A percentile compares a stretch with the other conserved stretches of the same genome.
Evolutionary conservation across 1,139 yeast genomes (phyloP).

Genomic region (Hemisphaericaspora xylofermentans): DNA sequence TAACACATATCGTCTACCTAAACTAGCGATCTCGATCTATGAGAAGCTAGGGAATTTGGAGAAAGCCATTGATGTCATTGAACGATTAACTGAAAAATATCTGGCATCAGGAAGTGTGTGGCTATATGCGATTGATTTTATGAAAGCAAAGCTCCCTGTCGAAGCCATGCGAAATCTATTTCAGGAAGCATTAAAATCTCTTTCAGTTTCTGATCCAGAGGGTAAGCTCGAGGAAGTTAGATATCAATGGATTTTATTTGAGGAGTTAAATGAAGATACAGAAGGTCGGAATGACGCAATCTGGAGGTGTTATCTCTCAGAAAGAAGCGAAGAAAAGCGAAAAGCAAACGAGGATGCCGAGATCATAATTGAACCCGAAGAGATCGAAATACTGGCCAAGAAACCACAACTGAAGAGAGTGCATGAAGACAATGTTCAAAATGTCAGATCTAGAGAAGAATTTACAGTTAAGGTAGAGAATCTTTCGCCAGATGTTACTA

Average conservation of each 20-base stretch:
- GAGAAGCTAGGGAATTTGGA: conserved; percentile 25
- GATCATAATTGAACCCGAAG: background rate
- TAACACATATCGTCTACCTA: background rate
- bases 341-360: background rate
- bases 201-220: conserved; percentile 47
- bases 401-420: conserved; percentile 13
- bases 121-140: conserved; percentile 34
- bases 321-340: background rate
- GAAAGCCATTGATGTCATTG: conserved; percentile 28
- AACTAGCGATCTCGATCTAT: conserved; percentile 17
- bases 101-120: conserved; percentile 45
- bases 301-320: background rate
- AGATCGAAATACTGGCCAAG: background rate
- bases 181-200: conserved; percentile 28
- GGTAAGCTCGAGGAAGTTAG: conserved; percentile 44
- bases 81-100: conserved; percentile 27
- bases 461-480: conserved; percentile 48
- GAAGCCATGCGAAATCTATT: conserved; percentile 26
- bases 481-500: conserved; percentile 30
- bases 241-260: conserved; percentile 37
- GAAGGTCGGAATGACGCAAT: conserved; percentile 22
- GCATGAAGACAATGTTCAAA: background rate
- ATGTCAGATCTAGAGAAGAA: conserved; percentile 57
- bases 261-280: conserved; percentile 34
- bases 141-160: conserved; percentile 31